A percentile compares a stretch with the other conserved stretches of the same genome.
phyloP scores from a whole-genome alignment of 371 early-diverging fungal species.

The Mucor velutinosus region DNA sequence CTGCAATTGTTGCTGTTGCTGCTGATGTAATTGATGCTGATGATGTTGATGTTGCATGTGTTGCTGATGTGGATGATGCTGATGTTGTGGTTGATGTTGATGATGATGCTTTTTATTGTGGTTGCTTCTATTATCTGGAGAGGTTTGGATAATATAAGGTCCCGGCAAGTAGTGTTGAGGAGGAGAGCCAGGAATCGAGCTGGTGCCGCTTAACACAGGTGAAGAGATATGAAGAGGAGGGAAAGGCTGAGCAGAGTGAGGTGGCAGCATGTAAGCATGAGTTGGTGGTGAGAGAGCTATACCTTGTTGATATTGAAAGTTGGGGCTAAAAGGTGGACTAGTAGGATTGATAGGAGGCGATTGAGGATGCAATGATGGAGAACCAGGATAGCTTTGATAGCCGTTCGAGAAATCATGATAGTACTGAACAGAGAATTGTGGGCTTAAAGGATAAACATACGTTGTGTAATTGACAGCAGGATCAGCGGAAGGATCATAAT shows the following conservation, averaged over 20 bases:
- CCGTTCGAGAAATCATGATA: slow-evolving; percentile 42
- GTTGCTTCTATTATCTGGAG: slow-evolving; percentile 14
- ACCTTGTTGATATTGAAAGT: slow-evolving; percentile 38
- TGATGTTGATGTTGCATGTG: slow-evolving; percentile 13
- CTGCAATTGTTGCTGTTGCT: slow-evolving; percentile 13
- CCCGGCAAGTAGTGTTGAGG: slow-evolving; percentile 37
- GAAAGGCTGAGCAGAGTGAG: slow-evolving; percentile 33
- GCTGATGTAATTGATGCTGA: slow-evolving; percentile 8
- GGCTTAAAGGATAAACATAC: slow-evolving; percentile 51
- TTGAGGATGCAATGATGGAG: slow-evolving; percentile 39
- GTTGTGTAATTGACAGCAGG: slow-evolving; percentile 17
- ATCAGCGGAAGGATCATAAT: slow-evolving; percentile 22
- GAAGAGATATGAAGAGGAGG: slow-evolving; percentile 53
- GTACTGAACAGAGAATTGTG: slow-evolving; percentile 50
- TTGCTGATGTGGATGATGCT: slow-evolving; percentile 7
- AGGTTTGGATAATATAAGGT: slow-evolving; percentile 25
- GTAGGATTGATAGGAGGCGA: slow-evolving; percentile 41
- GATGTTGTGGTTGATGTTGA: slow-evolving; percentile 10
- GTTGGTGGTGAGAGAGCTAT: slow-evolving; percentile 43
- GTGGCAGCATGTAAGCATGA: slow-evolving; percentile 42
- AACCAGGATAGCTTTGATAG: slow-evolving; percentile 53
- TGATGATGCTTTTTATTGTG: neutral
- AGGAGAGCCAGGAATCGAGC: slow-evolving; percentile 41
- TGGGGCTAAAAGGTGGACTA: slow-evolving; percentile 41
- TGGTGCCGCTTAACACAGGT: slow-evolving; percentile 44